phyloP scores from a whole-genome alignment of 2,329 filamentous ascomycete genomes.

The Hymenoscyphus infarciens region DNA sequence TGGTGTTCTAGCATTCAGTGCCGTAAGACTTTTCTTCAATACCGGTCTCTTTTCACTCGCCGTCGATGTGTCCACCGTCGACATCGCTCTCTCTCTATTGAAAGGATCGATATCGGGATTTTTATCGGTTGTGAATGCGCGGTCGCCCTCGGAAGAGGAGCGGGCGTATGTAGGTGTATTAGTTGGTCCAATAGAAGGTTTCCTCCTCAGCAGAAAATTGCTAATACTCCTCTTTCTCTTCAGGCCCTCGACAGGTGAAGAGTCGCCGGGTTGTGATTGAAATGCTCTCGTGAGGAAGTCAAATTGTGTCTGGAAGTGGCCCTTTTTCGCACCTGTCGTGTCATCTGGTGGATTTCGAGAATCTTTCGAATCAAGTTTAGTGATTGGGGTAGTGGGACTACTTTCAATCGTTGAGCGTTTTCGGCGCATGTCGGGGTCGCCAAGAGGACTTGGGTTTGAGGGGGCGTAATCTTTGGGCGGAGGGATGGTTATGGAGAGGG shows the following conservation, averaged over 20 bases:
- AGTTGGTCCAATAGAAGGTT: not conserved
- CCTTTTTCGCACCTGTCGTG: too few relatives aligned
- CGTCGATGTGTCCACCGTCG: not conserved
- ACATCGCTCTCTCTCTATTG: not conserved
- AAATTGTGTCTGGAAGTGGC: too few relatives aligned
- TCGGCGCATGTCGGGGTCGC: not conserved
- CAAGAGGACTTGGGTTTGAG: not conserved
- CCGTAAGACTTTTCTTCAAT: not conserved
- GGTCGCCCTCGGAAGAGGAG: too few relatives aligned
- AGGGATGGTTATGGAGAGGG: not conserved
- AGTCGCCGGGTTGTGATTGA: not conserved
- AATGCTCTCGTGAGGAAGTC: not conserved
- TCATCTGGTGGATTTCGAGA: too few relatives aligned
- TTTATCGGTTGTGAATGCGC: too few relatives aligned
- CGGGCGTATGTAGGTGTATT: too few relatives aligned
- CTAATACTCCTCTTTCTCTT: conserved; percentile 5
- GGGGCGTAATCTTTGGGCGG: not conserved
- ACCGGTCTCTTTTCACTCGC: not conserved
- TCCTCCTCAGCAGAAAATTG: not conserved
- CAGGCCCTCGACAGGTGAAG: not conserved
- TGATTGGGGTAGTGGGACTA: not conserved
- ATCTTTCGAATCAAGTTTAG: too few relatives aligned
- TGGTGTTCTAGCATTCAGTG: not conserved
- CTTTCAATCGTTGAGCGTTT: too few relatives aligned
- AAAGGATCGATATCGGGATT: too few relatives aligned